phyloP scores from a whole-genome alignment of 1,139 yeast genomes.

The Kodamaea derodonti region DNA sequence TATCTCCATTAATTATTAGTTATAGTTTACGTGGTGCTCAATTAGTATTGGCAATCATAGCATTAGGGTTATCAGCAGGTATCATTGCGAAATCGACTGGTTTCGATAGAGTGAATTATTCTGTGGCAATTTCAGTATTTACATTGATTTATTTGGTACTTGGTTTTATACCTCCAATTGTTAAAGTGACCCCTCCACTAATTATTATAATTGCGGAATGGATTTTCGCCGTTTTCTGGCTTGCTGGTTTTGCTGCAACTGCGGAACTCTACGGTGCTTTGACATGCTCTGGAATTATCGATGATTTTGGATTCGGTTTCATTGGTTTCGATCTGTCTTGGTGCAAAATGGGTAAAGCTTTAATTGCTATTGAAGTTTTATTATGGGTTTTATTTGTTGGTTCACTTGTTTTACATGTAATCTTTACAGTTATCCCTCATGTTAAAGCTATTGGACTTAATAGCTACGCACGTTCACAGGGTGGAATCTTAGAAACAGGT shows the following conservation, averaged over 20 bases:
- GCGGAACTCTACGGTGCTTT: conserved; percentile 22
- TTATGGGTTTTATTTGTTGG: conserved; percentile 25
- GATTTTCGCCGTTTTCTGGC: conserved; percentile 17
- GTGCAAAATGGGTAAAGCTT: conserved; percentile 26
- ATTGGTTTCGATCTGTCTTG: conserved; percentile 2
- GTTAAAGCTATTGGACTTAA: conserved; percentile 1
- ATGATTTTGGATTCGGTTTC: not conserved
- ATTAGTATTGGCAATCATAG: conserved; percentile 20
- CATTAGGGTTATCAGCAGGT: conserved; percentile 26
- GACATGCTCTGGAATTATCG: conserved; percentile 13
- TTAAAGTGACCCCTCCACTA: conserved; percentile 12
- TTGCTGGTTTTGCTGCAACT: conserved; percentile 18
- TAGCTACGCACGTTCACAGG: not conserved
- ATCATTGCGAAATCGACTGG: conserved; percentile 6
- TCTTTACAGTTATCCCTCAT: conserved; percentile 23
- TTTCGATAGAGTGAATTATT: conserved; percentile 18
- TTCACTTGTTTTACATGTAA: conserved; percentile 19
- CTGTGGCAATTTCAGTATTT: conserved; percentile 15
- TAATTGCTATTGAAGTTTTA: conserved; percentile 27
- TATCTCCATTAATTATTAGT: conserved; percentile 3
- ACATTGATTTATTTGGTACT: conserved; percentile 18
- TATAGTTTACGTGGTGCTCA: conserved; percentile 13
- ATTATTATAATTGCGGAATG: conserved; percentile 19
- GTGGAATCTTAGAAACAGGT: conserved; percentile 1
- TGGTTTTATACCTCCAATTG: conserved; percentile 14